A percentile compares a stretch with the other conserved stretches of the same genome.
Evolutionary conservation across 305 asterid genomes (phyloP).

Genomic region (Lippia alba): DNA sequence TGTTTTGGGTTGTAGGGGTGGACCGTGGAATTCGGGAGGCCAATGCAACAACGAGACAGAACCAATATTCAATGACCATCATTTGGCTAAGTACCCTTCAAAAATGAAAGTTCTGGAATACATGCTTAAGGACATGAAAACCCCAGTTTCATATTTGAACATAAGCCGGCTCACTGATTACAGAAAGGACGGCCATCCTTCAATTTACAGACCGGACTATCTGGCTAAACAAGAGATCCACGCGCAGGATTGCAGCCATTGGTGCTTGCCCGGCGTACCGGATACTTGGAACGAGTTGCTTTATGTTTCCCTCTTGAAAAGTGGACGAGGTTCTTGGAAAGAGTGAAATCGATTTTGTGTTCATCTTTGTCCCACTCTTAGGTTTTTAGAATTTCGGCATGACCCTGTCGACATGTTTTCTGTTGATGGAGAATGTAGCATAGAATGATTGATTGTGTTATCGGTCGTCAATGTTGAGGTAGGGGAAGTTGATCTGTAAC

Average conservation of each 20-base stretch:
- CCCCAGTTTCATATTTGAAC: conserved; percentile 69
- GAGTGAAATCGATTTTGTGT: conserved; percentile 26
- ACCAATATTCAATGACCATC: conserved; percentile 62
- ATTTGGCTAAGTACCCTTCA: conserved; percentile 72
- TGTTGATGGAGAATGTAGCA: conserved; percentile 23
- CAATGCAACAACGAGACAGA: conserved; percentile 80
- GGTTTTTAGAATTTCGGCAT: neutral
- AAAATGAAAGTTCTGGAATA: conserved; percentile 76
- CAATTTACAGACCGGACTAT: conserved; percentile 72
- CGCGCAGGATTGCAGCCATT: conserved; percentile 91
- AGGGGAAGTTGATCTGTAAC: neutral
- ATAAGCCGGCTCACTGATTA: conserved; percentile 79
- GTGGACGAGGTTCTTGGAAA: conserved; percentile 61
- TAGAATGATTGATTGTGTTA: neutral
- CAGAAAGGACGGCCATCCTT: conserved; percentile 89
- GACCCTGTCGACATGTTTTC: neutral
- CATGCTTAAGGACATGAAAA: conserved; percentile 65
- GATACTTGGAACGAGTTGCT: conserved; percentile 94
- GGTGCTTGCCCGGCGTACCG: conserved; percentile 97
- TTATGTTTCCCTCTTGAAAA: conserved; percentile 65
- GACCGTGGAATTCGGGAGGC: conserved; percentile 95
- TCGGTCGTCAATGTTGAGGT: neutral
- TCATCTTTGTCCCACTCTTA: conserved; percentile 2
- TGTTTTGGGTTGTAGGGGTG: conserved; percentile 68
- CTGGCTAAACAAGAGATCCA: conserved; percentile 51